Base-by-base conservation (phyloP, 306 rosid species). In the Sophora flavescens region DNA sequence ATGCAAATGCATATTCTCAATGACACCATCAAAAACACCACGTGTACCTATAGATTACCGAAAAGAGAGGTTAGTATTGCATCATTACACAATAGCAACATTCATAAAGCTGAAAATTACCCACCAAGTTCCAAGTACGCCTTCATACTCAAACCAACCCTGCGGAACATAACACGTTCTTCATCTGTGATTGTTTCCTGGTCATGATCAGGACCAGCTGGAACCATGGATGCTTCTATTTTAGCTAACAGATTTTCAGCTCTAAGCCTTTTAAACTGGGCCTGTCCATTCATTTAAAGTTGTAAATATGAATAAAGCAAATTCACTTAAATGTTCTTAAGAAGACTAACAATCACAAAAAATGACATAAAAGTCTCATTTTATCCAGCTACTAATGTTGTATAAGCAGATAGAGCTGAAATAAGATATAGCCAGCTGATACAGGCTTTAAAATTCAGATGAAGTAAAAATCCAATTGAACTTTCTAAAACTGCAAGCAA, bases 1-100 rank as follows among this genome's bases (percentile, higher is more conserved):
- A 73, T 95, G 97, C 85, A 92, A 82, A 84, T 92, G 99, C 99
- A 95, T 95, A 82, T 92, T 95, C 89, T 95, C 92, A 18, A 95
- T 82, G 39, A 95, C 96, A 54, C 99, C 97, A 72, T 87, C 90
- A 79, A 92, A 92, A 65, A 89, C 92, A 66, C 97, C 97, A 42
- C 91, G 96, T 78, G 91, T 91, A 59, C 97, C 99, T 95, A 87
- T 81, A 67, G 63, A 88, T 76, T 50, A 72, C 56, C 72, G 65
- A 59, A 59, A 69, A 47, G 57, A 77, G 60, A 4, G 45, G 77
- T 82, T 6, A 82, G 76, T 70, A 72, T 51, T 78, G 39, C 71
- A 64, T 63, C 68, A 35, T 58, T 74, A 63, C 32, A 62, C 80
- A 39, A 78, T 65, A 15, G 60, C 56, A 57, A 72, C 79, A 51